Conservation (phyloP, 371 early-diverging fungal genomes). For the Saksenaea oblongispora region DNA sequence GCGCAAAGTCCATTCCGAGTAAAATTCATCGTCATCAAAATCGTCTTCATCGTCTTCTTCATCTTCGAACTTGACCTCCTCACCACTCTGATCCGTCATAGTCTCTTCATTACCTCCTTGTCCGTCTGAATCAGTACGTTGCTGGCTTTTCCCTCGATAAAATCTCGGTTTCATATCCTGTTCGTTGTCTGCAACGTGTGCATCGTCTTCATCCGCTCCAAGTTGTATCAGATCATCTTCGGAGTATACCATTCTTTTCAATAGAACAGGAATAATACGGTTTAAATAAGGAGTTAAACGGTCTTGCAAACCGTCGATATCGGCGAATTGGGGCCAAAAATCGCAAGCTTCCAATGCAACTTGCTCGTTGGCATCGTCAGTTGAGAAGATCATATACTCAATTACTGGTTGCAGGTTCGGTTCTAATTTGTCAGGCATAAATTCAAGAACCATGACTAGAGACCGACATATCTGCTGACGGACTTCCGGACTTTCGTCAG, state of each 20-base stretch:
- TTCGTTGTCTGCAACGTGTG: constrained; percentile 72
- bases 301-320: constrained; percentile 70
- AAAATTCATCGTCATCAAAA: constrained; percentile 89
- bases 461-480: constrained; percentile 89
- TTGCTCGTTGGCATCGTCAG: constrained; percentile 73
- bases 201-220: constrained; percentile 74
- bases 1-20: constrained; percentile 92
- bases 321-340: constrained; percentile 93
- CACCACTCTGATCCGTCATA: constrained; percentile 29
- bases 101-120: constrained; percentile 30
- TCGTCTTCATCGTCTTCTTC: constrained; percentile 84
- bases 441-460: constrained; percentile 83
- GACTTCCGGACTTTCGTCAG: constrained; percentile 70
- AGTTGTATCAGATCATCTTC: constrained; percentile 81
- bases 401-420: constrained; percentile 80
- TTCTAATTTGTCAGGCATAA: constrained; percentile 72
- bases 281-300: constrained; percentile 75
- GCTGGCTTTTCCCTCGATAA: constrained; percentile 58
- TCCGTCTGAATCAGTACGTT: constrained; percentile 53
- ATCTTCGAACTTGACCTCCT: constrained; percentile 65
- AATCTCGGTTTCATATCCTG: constrained; percentile 86
- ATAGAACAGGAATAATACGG: constrained; percentile 79
- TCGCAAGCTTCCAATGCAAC: constrained; percentile 95
- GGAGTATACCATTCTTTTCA: constrained; percentile 89
- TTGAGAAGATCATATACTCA: constrained; percentile 90